These are phyloP conservation scores for Exophiala bonariae DNA, from an alignment of 2,329 filamentous ascomycete species.

Conservation along the genomic window DNA sequence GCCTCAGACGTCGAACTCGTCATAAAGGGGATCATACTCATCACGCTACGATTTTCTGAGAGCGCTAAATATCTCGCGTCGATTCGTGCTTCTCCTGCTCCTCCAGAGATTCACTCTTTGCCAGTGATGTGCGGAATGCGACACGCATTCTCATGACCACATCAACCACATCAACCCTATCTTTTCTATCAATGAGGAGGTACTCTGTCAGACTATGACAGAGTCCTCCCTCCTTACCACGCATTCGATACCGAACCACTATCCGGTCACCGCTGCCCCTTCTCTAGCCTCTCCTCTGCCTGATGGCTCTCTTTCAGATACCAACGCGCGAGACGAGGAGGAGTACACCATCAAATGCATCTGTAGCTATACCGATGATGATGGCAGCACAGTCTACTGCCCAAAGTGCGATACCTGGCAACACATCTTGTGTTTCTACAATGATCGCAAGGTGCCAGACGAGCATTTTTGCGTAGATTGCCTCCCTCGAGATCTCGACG, in stretches of 20 bases:
- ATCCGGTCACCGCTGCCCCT: constrained; percentile 44
- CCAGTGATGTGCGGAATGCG: constrained; percentile 25
- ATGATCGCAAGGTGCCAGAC: constrained; percentile 69
- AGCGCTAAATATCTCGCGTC: constrained; percentile 5
- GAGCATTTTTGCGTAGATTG: constrained; percentile 89
- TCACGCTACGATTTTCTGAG: background rate
- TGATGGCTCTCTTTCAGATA: constrained; percentile 44
- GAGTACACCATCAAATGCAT: constrained; percentile 96
- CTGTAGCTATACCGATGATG: constrained; percentile 88
- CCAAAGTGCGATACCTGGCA: constrained; percentile 97
- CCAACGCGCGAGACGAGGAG: constrained; percentile 43
- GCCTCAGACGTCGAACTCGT: background rate
- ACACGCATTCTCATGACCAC: constrained; percentile 18
- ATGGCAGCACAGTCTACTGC: constrained; percentile 96
- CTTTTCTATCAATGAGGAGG: constrained; percentile 40
- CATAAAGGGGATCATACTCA: background rate
- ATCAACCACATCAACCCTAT: constrained; percentile 6
- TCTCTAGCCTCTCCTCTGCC: constrained; percentile 40
- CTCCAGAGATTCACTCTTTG: constrained; percentile 3
- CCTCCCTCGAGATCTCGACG: constrained; percentile 73
- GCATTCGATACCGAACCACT: constrained; percentile 47
- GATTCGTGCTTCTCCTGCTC: constrained; percentile 1
- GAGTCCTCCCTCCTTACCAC: constrained; percentile 52
- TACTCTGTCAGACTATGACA: constrained; percentile 56
- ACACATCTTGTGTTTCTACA: constrained; percentile 96